Conservation (phyloP, 2,329 filamentous ascomycete genomes). For the Microdochium paspali region DNA sequence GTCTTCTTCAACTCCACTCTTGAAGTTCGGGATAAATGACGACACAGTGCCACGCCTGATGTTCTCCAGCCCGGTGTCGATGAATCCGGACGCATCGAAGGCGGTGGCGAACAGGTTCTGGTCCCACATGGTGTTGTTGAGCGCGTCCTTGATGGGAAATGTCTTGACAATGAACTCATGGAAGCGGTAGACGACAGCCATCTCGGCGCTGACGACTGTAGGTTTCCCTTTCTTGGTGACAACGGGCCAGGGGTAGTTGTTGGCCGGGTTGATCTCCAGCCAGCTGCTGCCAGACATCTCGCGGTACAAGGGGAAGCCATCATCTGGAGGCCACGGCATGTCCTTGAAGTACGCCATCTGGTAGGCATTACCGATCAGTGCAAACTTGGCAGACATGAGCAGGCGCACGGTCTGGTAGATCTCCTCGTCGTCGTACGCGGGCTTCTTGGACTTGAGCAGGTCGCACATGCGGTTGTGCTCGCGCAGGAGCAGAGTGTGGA, state of each 20-base stretch:
- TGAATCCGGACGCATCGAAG: slow-evolving; percentile 6
- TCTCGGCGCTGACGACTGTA: slow-evolving; percentile 6
- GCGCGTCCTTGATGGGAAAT: slow-evolving; percentile 6
- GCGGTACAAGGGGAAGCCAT: slow-evolving; percentile 7
- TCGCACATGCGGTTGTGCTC: slow-evolving; percentile 9
- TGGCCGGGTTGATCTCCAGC: slow-evolving; percentile 7
- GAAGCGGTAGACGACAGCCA: slow-evolving; percentile 9
- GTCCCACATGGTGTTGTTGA: slow-evolving; percentile 4
- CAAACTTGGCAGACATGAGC: slow-evolving; percentile 7
- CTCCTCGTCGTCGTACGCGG: slow-evolving; percentile 6
- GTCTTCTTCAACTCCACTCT: slow-evolving; percentile 7
- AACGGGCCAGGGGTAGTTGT: slow-evolving; percentile 7
- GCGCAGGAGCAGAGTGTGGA: slow-evolving; percentile 7
- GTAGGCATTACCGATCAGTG: slow-evolving; percentile 8
- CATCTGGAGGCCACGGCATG: slow-evolving; percentile 8
- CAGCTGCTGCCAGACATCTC: slow-evolving; percentile 6
- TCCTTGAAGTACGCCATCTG: slow-evolving; percentile 9
- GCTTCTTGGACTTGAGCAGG: slow-evolving; percentile 4
- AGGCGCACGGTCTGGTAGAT: slow-evolving; percentile 8
- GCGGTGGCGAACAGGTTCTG: slow-evolving; percentile 8
- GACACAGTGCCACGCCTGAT: slow-evolving; percentile 5
- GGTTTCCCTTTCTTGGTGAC: slow-evolving; percentile 5
- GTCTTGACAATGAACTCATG: slow-evolving; percentile 7
- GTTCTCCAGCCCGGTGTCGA: slow-evolving; percentile 8
- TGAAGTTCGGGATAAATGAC: slow-evolving; percentile 8